These are phyloP conservation scores for Ustulina deusta DNA, from an alignment of 2,329 filamentous ascomycete genomes.

Conservation along the genomic window DNA sequence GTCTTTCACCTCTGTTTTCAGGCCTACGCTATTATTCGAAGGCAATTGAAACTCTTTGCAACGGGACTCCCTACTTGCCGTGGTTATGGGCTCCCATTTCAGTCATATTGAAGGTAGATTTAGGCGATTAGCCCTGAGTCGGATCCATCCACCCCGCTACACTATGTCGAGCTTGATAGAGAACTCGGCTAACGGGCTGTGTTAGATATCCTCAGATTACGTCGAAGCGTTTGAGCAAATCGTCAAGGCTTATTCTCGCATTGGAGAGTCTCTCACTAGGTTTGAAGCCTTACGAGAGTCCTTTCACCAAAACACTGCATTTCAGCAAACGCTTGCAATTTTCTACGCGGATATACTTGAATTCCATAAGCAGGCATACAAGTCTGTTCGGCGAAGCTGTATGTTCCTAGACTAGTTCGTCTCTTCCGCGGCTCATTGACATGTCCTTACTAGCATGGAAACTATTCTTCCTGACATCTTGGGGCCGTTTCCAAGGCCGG, in stretches of 20 bases:
- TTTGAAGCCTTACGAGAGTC: slow-evolving; percentile 53
- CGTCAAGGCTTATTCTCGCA: slow-evolving; percentile 52
- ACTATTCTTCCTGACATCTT: slow-evolving; percentile 53
- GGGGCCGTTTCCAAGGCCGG: slow-evolving; percentile 54
- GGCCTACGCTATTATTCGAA: slow-evolving; percentile 54
- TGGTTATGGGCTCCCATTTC: slow-evolving; percentile 57
- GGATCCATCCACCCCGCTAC: too few relatives aligned
- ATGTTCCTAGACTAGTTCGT: neutral
- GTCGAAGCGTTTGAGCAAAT: slow-evolving; percentile 52
- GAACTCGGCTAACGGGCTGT: slow-evolving; percentile 51
- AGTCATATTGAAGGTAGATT: too few relatives aligned
- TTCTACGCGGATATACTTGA: slow-evolving; percentile 62
- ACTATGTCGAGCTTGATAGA: too few relatives aligned
- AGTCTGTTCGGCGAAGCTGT: slow-evolving; percentile 56
- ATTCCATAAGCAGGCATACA: slow-evolving; percentile 61
- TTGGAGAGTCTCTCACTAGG: slow-evolving; percentile 54
- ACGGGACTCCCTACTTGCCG: slow-evolving; percentile 55
- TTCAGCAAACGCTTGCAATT: slow-evolving; percentile 57
- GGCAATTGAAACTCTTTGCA: slow-evolving; percentile 54
- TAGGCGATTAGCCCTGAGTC: too few relatives aligned
- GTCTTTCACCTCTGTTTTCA: slow-evolving; percentile 54
- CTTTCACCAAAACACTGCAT: slow-evolving; percentile 50
- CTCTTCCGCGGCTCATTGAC: neutral
- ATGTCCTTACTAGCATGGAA: slow-evolving; percentile 53
- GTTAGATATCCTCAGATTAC: slow-evolving; percentile 43